These are phyloP conservation scores for Lasiosphaeria ovina DNA, from an alignment of 495 filamentous ascomycete genomes.

Conservation along the genomic window DNA sequence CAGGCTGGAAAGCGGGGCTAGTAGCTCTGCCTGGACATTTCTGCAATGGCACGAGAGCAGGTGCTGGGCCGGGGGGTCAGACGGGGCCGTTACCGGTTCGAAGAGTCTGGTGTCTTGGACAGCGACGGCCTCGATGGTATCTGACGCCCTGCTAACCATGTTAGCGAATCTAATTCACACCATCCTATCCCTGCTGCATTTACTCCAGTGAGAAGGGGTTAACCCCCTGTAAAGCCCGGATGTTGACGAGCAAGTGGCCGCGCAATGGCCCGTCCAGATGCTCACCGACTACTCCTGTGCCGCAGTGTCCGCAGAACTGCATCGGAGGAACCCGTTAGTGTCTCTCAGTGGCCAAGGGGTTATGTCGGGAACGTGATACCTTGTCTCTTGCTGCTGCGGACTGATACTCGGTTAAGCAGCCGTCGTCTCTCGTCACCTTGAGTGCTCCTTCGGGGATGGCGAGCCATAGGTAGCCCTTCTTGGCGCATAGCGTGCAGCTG, in stretches of 20 bases:
- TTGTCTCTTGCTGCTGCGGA: not conserved
- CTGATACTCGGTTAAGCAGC: conserved; percentile 7
- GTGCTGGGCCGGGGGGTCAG: conserved; percentile 3
- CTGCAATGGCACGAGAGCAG: conserved; percentile 22
- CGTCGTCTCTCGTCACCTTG: conserved; percentile 12
- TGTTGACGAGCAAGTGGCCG: conserved; percentile 16
- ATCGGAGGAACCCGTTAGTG: not conserved
- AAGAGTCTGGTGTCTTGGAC: not conserved
- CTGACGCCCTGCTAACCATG: not conserved
- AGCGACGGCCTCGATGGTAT: not conserved
- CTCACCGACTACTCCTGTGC: conserved; percentile 14
- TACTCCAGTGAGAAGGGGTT: conserved; percentile 20
- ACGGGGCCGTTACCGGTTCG: not conserved
- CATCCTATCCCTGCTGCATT: not conserved
- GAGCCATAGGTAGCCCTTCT: conserved; percentile 24
- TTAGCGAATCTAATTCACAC: not conserved
- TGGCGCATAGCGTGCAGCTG: conserved; percentile 27
- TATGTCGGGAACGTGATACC: conserved; percentile 4
- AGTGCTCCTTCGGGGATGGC: not conserved
- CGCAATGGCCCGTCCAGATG: conserved; percentile 15
- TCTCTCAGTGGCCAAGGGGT: not conserved
- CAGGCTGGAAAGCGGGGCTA: conserved; percentile 1
- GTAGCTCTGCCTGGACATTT: conserved; percentile 13
- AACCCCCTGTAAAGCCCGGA: conserved; percentile 16
- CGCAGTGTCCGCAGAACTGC: conserved; percentile 23